These are phyloP conservation scores for Cucumis sativus DNA, from an alignment of 306 rosid species.

Conservation along the genomic window DNA sequence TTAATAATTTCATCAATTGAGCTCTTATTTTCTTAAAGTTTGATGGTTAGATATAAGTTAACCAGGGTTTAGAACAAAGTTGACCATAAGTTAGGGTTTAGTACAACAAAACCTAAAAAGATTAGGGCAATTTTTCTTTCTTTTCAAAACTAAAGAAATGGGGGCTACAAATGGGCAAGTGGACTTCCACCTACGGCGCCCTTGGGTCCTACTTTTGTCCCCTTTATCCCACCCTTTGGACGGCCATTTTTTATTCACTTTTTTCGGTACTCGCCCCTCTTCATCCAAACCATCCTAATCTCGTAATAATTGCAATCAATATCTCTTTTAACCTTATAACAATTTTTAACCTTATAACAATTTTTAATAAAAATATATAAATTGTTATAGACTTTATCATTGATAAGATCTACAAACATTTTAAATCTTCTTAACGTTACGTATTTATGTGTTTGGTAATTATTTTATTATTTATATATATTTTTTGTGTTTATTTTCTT, in stretches of 20 bases:
- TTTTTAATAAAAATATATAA: too few species aligned
- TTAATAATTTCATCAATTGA: neutral
- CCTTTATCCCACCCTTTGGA: constrained; percentile 23
- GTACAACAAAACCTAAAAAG: neutral
- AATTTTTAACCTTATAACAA: too few species aligned
- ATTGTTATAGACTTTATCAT: too few species aligned
- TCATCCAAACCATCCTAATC: too few species aligned
- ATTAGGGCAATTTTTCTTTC: neutral
- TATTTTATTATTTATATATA: too few species aligned
- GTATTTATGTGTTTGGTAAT: too few species aligned
- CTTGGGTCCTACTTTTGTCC: constrained; percentile 45
- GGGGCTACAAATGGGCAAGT: constrained; percentile 40
- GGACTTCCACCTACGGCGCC: constrained; percentile 54
- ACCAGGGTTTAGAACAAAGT: neutral
- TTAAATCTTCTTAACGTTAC: too few species aligned
- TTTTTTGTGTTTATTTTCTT: too few species aligned
- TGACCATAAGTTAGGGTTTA: neutral
- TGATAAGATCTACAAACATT: too few species aligned
- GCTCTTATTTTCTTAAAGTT: neutral
- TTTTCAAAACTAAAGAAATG: constrained; percentile 1
- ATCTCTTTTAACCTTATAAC: too few species aligned
- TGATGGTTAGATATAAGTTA: neutral
- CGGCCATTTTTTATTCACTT: constrained; percentile 13
- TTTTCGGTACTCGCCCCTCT: neutral
- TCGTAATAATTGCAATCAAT: too few species aligned